Conservation (phyloP, 495 filamentous ascomycete species). For the Hypoxylon fragiforme region DNA sequence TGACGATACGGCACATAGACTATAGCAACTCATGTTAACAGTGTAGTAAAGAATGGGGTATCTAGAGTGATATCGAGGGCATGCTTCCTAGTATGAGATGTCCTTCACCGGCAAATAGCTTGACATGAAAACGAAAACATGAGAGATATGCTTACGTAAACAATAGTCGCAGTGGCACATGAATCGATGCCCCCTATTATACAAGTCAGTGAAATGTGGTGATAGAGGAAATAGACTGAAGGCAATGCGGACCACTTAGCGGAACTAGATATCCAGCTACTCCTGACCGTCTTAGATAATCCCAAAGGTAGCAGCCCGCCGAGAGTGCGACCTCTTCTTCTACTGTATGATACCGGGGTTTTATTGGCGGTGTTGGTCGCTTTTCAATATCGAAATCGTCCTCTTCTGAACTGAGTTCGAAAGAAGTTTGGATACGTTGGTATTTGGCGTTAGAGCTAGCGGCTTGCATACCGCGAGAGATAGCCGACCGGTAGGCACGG, state of each 20-base stretch:
- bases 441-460: conserved; percentile 35
- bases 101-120: too few species aligned
- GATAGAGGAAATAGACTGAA: neutral
- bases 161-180: conserved; percentile 52
- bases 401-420: conserved; percentile 45
- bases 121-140: too few species aligned
- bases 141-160: too few species aligned
- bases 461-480: conserved; percentile 61
- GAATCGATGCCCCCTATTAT: conserved; percentile 74
- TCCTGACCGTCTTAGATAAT: conserved; percentile 72
- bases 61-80: too few species aligned
- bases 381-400: conserved; percentile 37
- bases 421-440: conserved; percentile 43
- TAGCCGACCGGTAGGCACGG: conserved; percentile 52
- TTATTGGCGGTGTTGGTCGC: conserved; percentile 38
- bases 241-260: conserved; percentile 36
- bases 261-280: conserved; percentile 62
- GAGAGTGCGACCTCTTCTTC: conserved; percentile 78
- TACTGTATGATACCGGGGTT: conserved; percentile 59
- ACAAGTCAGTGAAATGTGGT: conserved; percentile 40
- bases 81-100: too few species aligned
- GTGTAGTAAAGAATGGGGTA: too few species aligned
- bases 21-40: too few species aligned
- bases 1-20: conserved; percentile 77
- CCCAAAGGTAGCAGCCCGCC: conserved; percentile 79